A percentile compares a stretch with the other conserved stretches of the same genome.
phyloP scores from a whole-genome alignment of 1,284 basidiomycete genomes.

The Schizophyllum amplum region DNA sequence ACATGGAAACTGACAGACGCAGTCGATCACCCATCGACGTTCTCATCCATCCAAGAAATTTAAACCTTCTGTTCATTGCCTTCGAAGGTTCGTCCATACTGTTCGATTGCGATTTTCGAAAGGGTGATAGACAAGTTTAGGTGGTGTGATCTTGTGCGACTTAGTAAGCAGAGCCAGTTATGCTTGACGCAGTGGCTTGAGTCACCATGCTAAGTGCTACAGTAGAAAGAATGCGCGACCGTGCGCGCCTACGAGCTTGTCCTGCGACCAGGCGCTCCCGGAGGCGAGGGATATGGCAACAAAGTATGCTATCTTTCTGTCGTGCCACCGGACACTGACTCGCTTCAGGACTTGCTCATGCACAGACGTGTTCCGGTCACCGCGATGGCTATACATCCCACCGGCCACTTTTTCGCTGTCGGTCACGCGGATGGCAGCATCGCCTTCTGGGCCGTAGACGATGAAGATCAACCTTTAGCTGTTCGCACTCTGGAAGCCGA shows the following conservation, averaged over 20 bases:
- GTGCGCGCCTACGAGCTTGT: slow-evolving; percentile 61
- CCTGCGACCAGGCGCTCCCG: slow-evolving; percentile 73
- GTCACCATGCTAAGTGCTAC: not conserved
- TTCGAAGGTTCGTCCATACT: slow-evolving; percentile 54
- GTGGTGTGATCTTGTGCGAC: slow-evolving; percentile 69
- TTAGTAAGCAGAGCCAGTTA: slow-evolving; percentile 37
- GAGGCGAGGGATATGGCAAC: slow-evolving; percentile 57
- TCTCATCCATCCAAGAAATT: slow-evolving; percentile 70
- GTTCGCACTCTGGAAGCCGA: slow-evolving; percentile 63
- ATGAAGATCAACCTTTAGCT: slow-evolving; percentile 73
- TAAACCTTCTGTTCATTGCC: slow-evolving; percentile 75
- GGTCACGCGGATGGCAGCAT: slow-evolving; percentile 85
- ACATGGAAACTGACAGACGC: too few relatives aligned
- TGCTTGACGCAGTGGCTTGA: not conserved
- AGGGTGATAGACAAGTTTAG: slow-evolving; percentile 26
- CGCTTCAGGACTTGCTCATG: slow-evolving; percentile 51
- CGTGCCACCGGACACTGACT: not conserved
- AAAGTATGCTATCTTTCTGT: slow-evolving; percentile 25
- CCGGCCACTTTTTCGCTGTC: slow-evolving; percentile 63
- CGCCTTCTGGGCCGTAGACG: slow-evolving; percentile 80
- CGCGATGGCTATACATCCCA: slow-evolving; percentile 57
- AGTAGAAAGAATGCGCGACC: slow-evolving; percentile 49
- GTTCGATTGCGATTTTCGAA: slow-evolving; percentile 1
- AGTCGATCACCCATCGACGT: slow-evolving; percentile 50
- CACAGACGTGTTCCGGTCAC: slow-evolving; percentile 72